These are phyloP conservation scores for Capsicum baccatum DNA, from an alignment of 257 asterid genomes.

Conservation along the genomic window DNA sequence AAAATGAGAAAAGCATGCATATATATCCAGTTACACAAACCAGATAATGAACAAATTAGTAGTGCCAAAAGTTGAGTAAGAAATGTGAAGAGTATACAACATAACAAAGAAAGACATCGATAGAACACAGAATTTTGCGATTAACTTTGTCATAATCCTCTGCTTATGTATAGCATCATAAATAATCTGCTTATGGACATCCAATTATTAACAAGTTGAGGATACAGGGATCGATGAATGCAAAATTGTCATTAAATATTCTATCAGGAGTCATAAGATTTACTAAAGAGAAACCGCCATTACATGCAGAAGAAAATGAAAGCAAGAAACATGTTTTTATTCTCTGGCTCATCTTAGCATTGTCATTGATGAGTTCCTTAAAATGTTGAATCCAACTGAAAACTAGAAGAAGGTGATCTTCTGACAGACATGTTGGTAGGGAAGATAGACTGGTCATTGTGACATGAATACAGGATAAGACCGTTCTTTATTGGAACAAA, in stretches of 20 bases:
- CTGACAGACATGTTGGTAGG: not conserved
- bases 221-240: not conserved
- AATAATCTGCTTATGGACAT: not conserved
- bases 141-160: not conserved
- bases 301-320: not conserved
- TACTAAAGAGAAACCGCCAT: conserved; percentile 2
- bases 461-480: not conserved
- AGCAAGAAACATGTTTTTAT: not conserved
- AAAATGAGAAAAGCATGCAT: conserved; percentile 1
- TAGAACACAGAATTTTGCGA: conserved; percentile 1
- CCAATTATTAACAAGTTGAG: not conserved
- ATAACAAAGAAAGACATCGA: conserved; percentile 4
- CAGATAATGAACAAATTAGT: conserved; percentile 11
- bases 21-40: not conserved
- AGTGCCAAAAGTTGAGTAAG: not conserved
- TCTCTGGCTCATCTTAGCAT: not conserved
- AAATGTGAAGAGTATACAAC: not conserved
- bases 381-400: not conserved
- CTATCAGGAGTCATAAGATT: not conserved
- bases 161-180: not conserved
- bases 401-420: conserved; percentile 10
- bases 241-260: not conserved
- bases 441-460: not conserved
- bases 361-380: not conserved
- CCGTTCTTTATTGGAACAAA: not conserved